Evolutionary conservation across 192 early-diverging fungal genomes (phyloP), one percentile per base, ranked within the genome.

Genomic region (Backusella tuberculispora): DNA sequence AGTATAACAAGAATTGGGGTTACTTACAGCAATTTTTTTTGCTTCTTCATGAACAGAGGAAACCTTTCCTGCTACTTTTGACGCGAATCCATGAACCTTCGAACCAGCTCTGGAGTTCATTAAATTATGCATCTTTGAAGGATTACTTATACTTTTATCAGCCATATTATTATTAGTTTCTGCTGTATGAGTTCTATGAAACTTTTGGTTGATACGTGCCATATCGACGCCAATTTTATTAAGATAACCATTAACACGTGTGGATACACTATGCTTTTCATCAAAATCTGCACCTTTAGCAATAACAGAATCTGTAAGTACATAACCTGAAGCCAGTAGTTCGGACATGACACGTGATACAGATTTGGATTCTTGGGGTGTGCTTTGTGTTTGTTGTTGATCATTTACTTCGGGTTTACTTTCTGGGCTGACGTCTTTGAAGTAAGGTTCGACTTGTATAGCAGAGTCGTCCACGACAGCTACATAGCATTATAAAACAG

Each of bases 261-360:
- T 48, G 37, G 75, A 65, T 37, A 76, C 69, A n/a, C 83, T 83
- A 72, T 88, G 88, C 77, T 85, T 88, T 71, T 76, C 70, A 75
- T 92, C 91, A 73, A 87, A 86, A 46, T 88, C 85, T 5, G 88
- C 80, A 37, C 90, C 90, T 64, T 86, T 84, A 46, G 80, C 75
- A 63, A 92, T 76, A 19, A 92, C 87, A 14, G 75, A 74, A 72
- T 91, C 89, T 48, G 82, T 81, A 29, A 92, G 64, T 15, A 82
- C 70, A 77, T 90, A 88, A 37, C 91, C 91, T 12, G 88, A 85
- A 42, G 91, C 90, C 60, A 92, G 80, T 43, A 92, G 83, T 82
- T 92, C 91, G 48, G 87, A 82, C 66, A 86, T 73, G 56, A 88
- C 83, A 34, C 76, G 80, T 26, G 80, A 74, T 73, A 87, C 85